Evolutionary conservation across 352 stramenopile genomes (phyloP).

Genomic region (Pythium scleroteichum): DNA sequence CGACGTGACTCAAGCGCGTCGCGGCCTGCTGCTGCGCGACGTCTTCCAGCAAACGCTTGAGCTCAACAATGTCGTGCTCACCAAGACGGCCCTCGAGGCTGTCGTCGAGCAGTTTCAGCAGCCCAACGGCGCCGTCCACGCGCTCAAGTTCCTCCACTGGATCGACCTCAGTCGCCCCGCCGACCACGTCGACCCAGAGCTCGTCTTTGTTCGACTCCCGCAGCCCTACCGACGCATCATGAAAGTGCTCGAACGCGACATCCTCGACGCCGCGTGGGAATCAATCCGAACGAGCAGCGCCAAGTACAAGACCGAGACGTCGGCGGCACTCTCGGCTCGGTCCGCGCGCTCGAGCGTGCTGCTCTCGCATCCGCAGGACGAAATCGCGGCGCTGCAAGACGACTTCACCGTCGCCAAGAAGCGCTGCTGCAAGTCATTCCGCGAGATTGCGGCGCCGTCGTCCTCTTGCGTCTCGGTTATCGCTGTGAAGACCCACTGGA

Average conservation of each 20-base stretch:
- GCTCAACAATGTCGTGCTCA: conserved; percentile 45
- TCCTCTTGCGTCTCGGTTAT: neutral
- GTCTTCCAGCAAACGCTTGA: conserved; percentile 53
- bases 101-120: conserved; percentile 51
- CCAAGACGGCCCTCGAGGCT: conserved; percentile 23
- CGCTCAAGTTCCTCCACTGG: conserved; percentile 54
- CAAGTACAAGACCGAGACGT: conserved; percentile 40
- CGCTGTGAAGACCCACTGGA: conserved; percentile 1
- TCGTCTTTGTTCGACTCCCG: conserved; percentile 54
- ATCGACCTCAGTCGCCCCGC: conserved; percentile 45
- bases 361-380: conserved; percentile 2
- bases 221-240: conserved; percentile 68
- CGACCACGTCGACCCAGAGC: conserved; percentile 67
- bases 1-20: conserved; percentile 31
- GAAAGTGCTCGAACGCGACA: conserved; percentile 63
- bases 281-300: conserved; percentile 43
- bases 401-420: conserved; percentile 54
- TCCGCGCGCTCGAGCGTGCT: conserved; percentile 22
- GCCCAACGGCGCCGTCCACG: conserved; percentile 38
- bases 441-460: conserved; percentile 1
- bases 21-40: conserved; percentile 39
- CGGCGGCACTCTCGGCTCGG: conserved; percentile 24
- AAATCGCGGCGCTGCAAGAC: conserved; percentile 19
- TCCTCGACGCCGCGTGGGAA: conserved; percentile 60
- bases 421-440: conserved; percentile 33